Base-by-base conservation (phyloP, 805 yeast genomes). In the Wickerhamiella parazyma region DNA sequence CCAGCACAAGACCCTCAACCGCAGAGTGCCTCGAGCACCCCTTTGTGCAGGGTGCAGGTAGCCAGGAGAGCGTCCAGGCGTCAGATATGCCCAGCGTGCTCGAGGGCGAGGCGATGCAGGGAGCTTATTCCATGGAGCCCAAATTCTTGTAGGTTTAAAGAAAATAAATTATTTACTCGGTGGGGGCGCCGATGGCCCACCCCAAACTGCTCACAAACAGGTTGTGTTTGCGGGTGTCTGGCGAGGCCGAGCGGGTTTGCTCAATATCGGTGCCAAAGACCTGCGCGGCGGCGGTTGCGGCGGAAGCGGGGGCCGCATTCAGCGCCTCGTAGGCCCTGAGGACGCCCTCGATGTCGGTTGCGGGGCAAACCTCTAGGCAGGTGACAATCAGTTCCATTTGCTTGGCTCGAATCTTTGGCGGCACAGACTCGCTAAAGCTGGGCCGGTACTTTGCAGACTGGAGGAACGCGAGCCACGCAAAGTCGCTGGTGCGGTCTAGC, bases 381-480 rank as follows among this genome's bases (percentile, higher is more conserved):
- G 22, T 40, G 33, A 33, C 38, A 11, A 33, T 25, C 7, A 40
- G 43, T 38, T 40, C 38, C 26, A 2, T 9, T 16, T 40, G 31
- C 28, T 40, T 40, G 33, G 37, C 33, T 4, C 24, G 24, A 16
- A 33, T 17, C 14, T 40, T 40, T 22, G 43, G 43, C 12, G 43
- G 37, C 6, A 31, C 26, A 6, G 21, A 3, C 21, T 62, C 51
- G 74, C 74, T 67, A 19, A 59, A 59, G 6, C 74, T 72, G 16
- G 73, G 67, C 25, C 61, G 54, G 57, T 57, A 71, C 58, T 80
- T 79, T 3, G 82, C 81, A 3, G 80, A 76, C 52, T 83, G 94
- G 52, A 77, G 79, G 48, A 80, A 74, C 0, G 82, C 74, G 20
- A 76, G 67, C 94, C 95, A 85, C 6, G 64, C 56, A 12, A 54